Base-by-base conservation (phyloP, 495 filamentous ascomycete genomes). In the Umbilicaria muhlenbergii region DNA sequence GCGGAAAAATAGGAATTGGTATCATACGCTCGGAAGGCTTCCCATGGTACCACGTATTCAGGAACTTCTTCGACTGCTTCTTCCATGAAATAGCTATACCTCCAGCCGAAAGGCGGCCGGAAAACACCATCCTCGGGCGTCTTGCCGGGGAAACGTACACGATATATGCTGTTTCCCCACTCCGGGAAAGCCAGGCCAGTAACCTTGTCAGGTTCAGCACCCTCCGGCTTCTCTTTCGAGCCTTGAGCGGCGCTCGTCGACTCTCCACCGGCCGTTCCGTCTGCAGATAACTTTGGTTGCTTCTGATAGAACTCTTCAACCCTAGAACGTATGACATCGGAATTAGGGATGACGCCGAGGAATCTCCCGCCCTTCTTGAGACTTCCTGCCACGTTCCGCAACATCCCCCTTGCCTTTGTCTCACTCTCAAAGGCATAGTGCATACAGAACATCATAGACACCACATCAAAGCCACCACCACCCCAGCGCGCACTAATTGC, bases 391-490 rank as follows among this genome's bases (percentile, higher is more conserved):
- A 98, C 91, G 57, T 98, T 98, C 57, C 75, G 73, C 40, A 98
- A 72, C 91, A 98, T 96, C 42, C 77, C 80, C 16, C 88, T 74
- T 11, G 88, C 80, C 58, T 94, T 92, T 5, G 70, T 71, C 59
- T 96, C 85, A 46, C 68, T 84, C 61, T 98, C 92, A 52, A 95
- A 98, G 0, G 92, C 88, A 56, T 98, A 98, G 64, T 98, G 91
- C 77, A 98, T 93, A 56, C 86, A 88, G 54, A 98, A 98, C 91
- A 98, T 98, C 73, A 92, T 94, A 44, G 81, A 83, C 38, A 98
- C 89, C 11, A 96, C 81, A 58, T 98, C 92, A 50, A 95, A 98
- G 7, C 88, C 87, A 34, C 84, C 80, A 1, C 77, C 76, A 11
- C 76, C 72, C 74, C 66, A 80, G 52, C 74, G 73, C 51, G 69